Evolutionary conservation across 2,329 filamentous ascomycete species (phyloP).

Genomic region (Phialophora chinensis): DNA sequence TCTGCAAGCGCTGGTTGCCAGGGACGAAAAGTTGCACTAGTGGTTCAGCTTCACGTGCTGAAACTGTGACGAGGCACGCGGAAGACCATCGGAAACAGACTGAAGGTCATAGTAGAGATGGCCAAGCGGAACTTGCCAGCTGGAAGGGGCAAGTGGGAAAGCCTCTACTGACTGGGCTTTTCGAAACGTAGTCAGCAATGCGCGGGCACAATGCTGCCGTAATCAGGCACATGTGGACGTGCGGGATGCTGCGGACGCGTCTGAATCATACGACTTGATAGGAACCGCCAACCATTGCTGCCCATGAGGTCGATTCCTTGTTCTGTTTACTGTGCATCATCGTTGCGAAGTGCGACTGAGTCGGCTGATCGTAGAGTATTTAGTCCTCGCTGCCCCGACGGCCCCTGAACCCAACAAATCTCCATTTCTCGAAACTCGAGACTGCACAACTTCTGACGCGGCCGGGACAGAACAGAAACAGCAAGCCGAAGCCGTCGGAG

Average conservation of each 20-base stretch:
- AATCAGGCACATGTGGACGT: slow-evolving; percentile 22
- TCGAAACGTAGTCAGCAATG: slow-evolving; percentile 32
- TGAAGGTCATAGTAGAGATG: slow-evolving; percentile 3
- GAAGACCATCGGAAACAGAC: background rate
- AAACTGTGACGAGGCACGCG: background rate
- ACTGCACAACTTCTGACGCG: background rate
- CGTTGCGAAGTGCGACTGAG: background rate
- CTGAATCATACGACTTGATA: slow-evolving; percentile 14
- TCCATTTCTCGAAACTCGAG: background rate
- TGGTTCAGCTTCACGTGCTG: slow-evolving; percentile 9
- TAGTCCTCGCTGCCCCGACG: background rate
- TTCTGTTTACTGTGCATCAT: background rate
- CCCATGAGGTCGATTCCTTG: slow-evolving; percentile 11
- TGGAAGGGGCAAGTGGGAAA: slow-evolving; percentile 32
- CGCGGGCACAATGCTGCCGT: slow-evolving; percentile 27
- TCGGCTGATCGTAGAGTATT: slow-evolving; percentile 4
- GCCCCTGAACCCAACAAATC: background rate
- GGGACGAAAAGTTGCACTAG: background rate
- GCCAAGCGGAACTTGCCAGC: background rate
- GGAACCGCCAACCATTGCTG: slow-evolving; percentile 7
- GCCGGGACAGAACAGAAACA: slow-evolving; percentile 10
- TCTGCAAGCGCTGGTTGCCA: background rate
- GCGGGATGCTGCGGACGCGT: slow-evolving; percentile 17
- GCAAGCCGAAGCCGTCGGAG: slow-evolving; percentile 20
- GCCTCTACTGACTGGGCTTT: slow-evolving; percentile 30